Conservation (phyloP, 805 yeast species). For the Monosporozyma aerobia region DNA sequence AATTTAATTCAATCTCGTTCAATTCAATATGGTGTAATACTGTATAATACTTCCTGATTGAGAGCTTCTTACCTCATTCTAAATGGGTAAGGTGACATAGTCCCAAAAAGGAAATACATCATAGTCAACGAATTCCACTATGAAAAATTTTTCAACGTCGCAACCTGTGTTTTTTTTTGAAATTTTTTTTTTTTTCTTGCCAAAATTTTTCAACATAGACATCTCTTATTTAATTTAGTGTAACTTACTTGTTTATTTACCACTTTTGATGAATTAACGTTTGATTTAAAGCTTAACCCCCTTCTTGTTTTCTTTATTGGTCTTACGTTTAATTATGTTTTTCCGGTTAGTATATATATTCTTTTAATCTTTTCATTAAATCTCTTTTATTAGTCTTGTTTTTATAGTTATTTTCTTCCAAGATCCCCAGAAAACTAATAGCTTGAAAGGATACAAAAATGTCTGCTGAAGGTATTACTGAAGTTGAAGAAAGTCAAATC, state of each 20-base stretch:
- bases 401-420: neutral
- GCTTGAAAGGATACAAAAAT: slow-evolving; percentile 6
- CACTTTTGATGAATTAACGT: neutral
- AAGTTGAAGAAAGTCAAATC: slow-evolving; percentile 73
- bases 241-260: neutral
- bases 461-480: slow-evolving; percentile 55
- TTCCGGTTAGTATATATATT: no score
- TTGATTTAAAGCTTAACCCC: neutral
- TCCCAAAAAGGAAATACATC: neutral
- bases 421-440: slow-evolving; percentile 1
- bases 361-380: neutral
- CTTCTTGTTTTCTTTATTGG: neutral
- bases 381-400: neutral
- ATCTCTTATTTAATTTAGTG: neutral
- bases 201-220: neutral
- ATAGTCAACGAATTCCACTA: neutral
- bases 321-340: neutral
- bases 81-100: neutral
- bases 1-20: no score
- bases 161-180: neutral
- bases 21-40: no score
- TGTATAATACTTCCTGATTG: neutral
- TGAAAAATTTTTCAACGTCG: neutral
- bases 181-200: neutral
- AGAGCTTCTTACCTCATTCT: neutral